Percentiles rank a stretch among this genome's conserved stretches.
Conservation (phyloP, 495 filamentous ascomycete genomes). For the Neurospora intermedia region DNA sequence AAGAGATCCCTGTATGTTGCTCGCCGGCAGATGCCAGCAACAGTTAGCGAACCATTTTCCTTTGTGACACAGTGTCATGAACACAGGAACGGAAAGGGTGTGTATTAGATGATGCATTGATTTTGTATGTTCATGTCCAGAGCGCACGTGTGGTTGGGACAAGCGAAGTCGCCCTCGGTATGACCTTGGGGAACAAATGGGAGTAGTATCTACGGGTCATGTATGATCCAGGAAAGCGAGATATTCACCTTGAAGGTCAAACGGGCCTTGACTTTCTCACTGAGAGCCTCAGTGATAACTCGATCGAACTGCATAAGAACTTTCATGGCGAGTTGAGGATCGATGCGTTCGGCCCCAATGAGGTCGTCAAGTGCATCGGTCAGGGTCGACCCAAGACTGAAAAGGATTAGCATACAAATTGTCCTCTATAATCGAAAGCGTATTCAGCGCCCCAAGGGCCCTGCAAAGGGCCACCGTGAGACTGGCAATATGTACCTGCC, state of each 20-base stretch:
- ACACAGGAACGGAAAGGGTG: neutral
- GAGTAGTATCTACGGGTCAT: neutral
- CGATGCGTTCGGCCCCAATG: constrained; percentile 84
- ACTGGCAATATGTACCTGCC: constrained; percentile 60
- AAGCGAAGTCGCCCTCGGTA: neutral
- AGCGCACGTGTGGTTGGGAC: neutral
- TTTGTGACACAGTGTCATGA: neutral
- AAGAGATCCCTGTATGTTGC: constrained; percentile 64
- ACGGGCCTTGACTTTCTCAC: constrained; percentile 81
- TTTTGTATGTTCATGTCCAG: neutral
- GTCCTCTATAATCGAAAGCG: neutral
- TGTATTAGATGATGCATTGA: neutral
- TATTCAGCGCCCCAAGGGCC: neutral
- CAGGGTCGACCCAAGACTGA: constrained; percentile 82
- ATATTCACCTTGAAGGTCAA: constrained; percentile 84
- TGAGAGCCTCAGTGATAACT: constrained; percentile 74
- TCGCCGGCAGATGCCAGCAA: neutral
- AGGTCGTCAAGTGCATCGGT: constrained; percentile 95
- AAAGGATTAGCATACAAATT: constrained; percentile 6
- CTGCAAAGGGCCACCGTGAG: neutral
- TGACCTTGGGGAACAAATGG: neutral
- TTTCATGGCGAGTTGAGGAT: constrained; percentile 97
- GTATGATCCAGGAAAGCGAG: neutral
- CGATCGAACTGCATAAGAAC: constrained; percentile 89
- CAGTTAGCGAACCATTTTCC: neutral